Conservation (phyloP, 169 alveolate genomes). For the Miamiensis avidus region DNA sequence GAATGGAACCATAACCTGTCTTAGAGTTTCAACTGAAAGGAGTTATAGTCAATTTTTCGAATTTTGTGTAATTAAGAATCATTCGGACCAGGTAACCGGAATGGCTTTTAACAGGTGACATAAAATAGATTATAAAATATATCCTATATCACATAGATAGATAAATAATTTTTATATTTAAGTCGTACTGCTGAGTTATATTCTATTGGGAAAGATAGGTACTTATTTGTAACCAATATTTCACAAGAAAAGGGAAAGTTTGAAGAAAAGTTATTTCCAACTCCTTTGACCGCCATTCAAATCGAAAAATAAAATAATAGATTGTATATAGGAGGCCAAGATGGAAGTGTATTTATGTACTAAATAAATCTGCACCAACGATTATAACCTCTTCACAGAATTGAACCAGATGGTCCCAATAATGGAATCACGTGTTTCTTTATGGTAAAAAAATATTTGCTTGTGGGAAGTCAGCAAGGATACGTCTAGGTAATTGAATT, state of each 20-base stretch:
- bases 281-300: not conserved
- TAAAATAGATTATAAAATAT: too few species aligned
- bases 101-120: not conserved
- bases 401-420: not conserved
- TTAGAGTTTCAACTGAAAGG: not conserved
- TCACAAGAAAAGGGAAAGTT: not conserved
- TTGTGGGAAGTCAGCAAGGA: not conserved
- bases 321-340: not conserved
- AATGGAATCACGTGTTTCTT: too few species aligned
- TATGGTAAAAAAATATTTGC: not conserved
- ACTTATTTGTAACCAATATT: not conserved
- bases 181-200: not conserved
- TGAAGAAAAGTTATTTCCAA: not conserved
- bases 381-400: not conserved
- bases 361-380: not conserved
- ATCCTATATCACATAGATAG: too few species aligned
- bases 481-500: not conserved
- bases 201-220: not conserved
- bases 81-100: not conserved
- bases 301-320: not conserved
- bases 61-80: not conserved
- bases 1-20: not conserved
- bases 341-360: not conserved
- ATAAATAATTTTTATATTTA: too few species aligned
- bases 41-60: not conserved